A percentile compares a stretch with the other conserved stretches of the same genome.
Evolutionary conservation across 2,329 filamentous ascomycete genomes (phyloP).

Genomic region (Colletotrichum sp.): DNA sequence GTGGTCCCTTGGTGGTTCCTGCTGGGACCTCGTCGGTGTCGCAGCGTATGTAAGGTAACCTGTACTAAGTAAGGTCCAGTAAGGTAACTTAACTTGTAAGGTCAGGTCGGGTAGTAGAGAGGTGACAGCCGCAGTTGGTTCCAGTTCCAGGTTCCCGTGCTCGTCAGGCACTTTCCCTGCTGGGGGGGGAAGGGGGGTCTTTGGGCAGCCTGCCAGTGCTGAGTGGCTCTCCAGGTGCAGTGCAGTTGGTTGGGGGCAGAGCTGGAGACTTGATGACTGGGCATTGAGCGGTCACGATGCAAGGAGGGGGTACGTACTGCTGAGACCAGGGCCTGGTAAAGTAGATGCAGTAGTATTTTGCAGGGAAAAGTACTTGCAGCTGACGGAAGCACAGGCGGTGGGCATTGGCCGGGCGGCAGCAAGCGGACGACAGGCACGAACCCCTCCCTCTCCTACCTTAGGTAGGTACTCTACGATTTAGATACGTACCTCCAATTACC

Average conservation of each 20-base stretch:
- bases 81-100: background rate
- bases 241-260: background rate
- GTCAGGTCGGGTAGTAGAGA: background rate
- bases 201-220: background rate
- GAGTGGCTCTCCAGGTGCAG: background rate
- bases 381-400: background rate
- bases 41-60: background rate
- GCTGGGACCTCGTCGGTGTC: background rate
- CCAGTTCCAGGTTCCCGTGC: conserved; percentile 8
- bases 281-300: background rate
- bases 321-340: background rate
- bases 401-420: background rate
- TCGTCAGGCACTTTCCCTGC: conserved; percentile 13
- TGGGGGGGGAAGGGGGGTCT: background rate
- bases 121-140: background rate
- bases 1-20: background rate
- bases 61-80: background rate
- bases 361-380: background rate
- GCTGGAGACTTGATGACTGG: background rate
- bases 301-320: background rate
- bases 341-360: background rate
- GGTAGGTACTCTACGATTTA: no score
- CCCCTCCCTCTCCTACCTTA: no score
- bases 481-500: background rate
- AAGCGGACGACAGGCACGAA: background rate